Conservation (phyloP, 2,329 filamentous ascomycete genomes). For the Lojkania enalia region DNA sequence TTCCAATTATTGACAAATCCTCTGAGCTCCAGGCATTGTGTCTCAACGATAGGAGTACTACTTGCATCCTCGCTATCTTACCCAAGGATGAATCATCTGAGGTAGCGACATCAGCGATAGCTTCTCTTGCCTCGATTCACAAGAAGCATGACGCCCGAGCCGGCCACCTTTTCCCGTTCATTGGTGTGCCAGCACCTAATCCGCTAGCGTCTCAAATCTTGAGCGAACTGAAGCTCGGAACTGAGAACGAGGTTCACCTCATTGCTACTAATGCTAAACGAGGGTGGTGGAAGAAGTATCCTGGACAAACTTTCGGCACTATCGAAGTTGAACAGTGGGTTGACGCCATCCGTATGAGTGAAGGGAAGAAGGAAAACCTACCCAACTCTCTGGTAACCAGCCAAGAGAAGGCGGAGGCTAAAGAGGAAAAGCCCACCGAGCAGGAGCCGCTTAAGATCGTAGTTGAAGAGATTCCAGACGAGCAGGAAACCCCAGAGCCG, state of each 20-base stretch:
- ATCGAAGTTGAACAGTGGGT: constrained; percentile 80
- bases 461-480: constrained; percentile 33
- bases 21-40: constrained; percentile 71
- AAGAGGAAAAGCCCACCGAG: constrained; percentile 20
- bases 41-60: constrained; percentile 73
- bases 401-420: constrained; percentile 22
- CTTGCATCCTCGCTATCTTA: constrained; percentile 71
- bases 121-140: constrained; percentile 70
- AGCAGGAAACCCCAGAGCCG: constrained; percentile 5
- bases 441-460: constrained; percentile 38
- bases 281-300: constrained; percentile 80
- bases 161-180: constrained; percentile 80
- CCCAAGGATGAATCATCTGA: constrained; percentile 51
- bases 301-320: constrained; percentile 59
- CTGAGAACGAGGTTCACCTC: constrained; percentile 64
- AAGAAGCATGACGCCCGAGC: constrained; percentile 71
- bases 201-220: constrained; percentile 60
- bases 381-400: constrained; percentile 52
- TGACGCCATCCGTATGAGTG: constrained; percentile 86
- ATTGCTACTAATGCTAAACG: constrained; percentile 84
- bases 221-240: constrained; percentile 63
- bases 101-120: constrained; percentile 53
- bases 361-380: constrained; percentile 75
- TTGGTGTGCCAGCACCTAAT: constrained; percentile 68
- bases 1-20: constrained; percentile 66